phyloP scores from a whole-genome alignment of 2,329 filamentous ascomycete species.

The Talaromyces sp. region DNA sequence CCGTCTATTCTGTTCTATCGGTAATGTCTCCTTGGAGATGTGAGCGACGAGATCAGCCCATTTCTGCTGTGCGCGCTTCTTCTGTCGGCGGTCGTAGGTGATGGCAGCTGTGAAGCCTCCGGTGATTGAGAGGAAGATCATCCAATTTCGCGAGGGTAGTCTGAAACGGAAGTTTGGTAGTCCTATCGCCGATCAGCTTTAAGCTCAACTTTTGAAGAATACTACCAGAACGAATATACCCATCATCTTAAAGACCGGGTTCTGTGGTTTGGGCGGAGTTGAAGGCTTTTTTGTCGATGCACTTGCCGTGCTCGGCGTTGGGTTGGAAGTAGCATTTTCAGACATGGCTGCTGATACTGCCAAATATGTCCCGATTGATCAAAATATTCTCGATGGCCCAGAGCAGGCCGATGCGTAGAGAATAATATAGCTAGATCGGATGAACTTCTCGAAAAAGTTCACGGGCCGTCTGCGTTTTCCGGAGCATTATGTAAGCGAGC shows the following conservation, averaged over 20 bases:
- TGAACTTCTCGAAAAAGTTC: conserved; percentile 3
- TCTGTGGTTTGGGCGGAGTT: conserved; percentile 23
- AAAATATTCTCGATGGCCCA: not conserved
- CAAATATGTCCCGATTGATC: not conserved
- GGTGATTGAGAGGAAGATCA: conserved; percentile 84
- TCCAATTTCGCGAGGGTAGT: conserved; percentile 94
- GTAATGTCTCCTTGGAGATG: conserved; percentile 73
- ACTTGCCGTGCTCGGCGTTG: conserved; percentile 32
- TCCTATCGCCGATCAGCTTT: conserved; percentile 49
- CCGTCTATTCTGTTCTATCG: conserved; percentile 70
- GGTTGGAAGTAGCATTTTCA: conserved; percentile 33
- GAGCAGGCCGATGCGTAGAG: not conserved
- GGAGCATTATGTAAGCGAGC: conserved; percentile 9
- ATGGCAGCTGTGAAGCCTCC: conserved; percentile 76
- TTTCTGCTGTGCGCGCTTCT: conserved; percentile 77
- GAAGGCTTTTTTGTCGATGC: conserved; percentile 21
- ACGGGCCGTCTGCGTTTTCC: not conserved
- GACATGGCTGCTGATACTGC: conserved; percentile 30
- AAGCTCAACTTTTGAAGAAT: not conserved
- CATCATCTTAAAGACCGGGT: conserved; percentile 27
- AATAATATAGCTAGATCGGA: not conserved
- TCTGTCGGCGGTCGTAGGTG: conserved; percentile 90
- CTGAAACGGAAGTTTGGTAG: conserved; percentile 78
- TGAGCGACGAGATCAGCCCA: conserved; percentile 86
- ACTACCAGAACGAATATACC: conserved; percentile 20